These are phyloP conservation scores for Dittrichia graveolens DNA, from an alignment of 129 eudicot species.

Conservation along the genomic window DNA sequence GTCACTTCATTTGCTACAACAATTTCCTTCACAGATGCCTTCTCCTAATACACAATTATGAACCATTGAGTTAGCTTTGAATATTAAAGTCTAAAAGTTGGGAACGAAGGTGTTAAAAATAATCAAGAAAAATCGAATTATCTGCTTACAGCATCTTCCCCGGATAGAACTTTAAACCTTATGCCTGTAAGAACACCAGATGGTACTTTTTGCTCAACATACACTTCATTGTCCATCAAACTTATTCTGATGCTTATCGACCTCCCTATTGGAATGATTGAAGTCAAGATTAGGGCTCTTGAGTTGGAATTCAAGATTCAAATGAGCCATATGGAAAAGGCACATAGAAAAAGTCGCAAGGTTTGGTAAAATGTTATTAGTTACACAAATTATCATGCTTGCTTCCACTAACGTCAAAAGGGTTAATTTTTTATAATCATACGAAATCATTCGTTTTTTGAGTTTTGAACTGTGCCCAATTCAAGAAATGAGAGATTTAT, in stretches of 20 bases:
- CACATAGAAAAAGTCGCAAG: not conserved
- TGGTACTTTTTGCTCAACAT: conserved; percentile 51
- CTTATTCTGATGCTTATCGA: conserved; percentile 1
- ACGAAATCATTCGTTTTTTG: too few species aligned
- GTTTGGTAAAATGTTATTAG: not conserved
- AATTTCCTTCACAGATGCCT: conserved; percentile 55
- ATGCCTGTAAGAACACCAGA: conserved; percentile 63
- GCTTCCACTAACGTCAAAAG: too few species aligned
- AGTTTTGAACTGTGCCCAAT: too few species aligned
- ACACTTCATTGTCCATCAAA: conserved; percentile 56
- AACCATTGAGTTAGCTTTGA: conserved; percentile 8
- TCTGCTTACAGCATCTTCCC: conserved; percentile 76
- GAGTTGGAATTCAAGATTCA: not conserved
- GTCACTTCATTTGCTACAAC: conserved; percentile 61
- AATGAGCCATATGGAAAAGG: not conserved
- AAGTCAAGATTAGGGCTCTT: conserved; percentile 10
- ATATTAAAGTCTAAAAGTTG: not conserved
- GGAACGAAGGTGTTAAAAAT: not conserved
- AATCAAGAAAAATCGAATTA: conserved; percentile 1
- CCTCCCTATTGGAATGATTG: conserved; percentile 14
- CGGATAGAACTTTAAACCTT: conserved; percentile 54
- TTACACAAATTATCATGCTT: too few species aligned
- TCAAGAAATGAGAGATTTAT: too few species aligned
- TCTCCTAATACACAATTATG: conserved; percentile 46
- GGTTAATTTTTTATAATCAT: too few species aligned